phyloP scores from a whole-genome alignment of 805 yeast genomes.

The Cyberlindnera veronae region DNA sequence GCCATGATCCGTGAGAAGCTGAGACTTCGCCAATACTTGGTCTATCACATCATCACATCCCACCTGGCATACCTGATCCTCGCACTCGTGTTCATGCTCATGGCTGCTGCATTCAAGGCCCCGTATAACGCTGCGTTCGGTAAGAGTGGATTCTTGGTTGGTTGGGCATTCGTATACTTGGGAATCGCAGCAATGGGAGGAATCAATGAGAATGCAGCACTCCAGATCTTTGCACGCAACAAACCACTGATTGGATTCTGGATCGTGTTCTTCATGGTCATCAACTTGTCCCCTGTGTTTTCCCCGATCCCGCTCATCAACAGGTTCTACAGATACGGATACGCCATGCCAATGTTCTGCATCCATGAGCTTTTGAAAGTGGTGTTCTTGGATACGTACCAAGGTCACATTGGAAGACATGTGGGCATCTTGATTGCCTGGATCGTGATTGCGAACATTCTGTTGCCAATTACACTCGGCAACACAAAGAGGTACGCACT shows the following conservation, averaged over 20 bases:
- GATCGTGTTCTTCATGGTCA: slow-evolving; percentile 61
- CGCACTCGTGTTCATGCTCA: slow-evolving; percentile 50
- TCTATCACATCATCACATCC: slow-evolving; percentile 39
- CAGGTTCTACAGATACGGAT: slow-evolving; percentile 43
- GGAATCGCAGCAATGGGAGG: slow-evolving; percentile 70
- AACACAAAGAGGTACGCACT: slow-evolving; percentile 12
- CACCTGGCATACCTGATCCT: slow-evolving; percentile 43
- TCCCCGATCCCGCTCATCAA: slow-evolving; percentile 42
- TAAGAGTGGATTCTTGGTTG: slow-evolving; percentile 58
- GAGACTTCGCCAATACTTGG: slow-evolving; percentile 34
- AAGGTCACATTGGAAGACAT: slow-evolving; percentile 51
- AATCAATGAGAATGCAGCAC: slow-evolving; percentile 56
- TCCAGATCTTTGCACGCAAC: slow-evolving; percentile 42
- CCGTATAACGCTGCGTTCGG: slow-evolving; percentile 52
- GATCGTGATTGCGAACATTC: slow-evolving; percentile 41
- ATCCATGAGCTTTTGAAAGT: slow-evolving; percentile 53
- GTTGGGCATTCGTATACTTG: slow-evolving; percentile 58
- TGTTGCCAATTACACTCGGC: slow-evolving; percentile 34
- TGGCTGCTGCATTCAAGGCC: slow-evolving; percentile 61
- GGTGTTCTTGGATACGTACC: slow-evolving; percentile 48
- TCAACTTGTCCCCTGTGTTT: slow-evolving; percentile 60
- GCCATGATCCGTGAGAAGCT: slow-evolving; percentile 20
- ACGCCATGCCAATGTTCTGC: slow-evolving; percentile 61
- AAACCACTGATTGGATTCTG: slow-evolving; percentile 71
- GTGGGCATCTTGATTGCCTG: slow-evolving; percentile 53